These are phyloP conservation scores for Gardenia jasminoides DNA, from an alignment of 257 asterid species.

Conservation along the genomic window DNA sequence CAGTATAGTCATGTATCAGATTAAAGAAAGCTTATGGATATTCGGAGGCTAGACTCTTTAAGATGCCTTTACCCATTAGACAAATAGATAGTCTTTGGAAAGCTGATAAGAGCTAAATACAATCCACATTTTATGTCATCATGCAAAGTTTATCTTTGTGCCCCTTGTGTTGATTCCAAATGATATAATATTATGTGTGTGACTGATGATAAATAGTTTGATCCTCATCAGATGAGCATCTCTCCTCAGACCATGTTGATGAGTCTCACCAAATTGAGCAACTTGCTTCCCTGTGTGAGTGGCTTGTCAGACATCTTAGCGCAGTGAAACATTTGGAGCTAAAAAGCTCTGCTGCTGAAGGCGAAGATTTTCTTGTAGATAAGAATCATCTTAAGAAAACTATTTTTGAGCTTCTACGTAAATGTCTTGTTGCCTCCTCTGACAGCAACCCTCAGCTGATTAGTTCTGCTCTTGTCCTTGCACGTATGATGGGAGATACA, in stretches of 20 bases:
- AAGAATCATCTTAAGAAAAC: constrained; percentile 35
- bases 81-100: background rate
- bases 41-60: background rate
- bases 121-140: background rate
- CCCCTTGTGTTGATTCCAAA: no score
- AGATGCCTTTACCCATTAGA: background rate
- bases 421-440: constrained; percentile 54
- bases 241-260: constrained; percentile 21
- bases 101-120: background rate
- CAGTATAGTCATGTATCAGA: background rate
- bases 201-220: constrained; percentile 5
- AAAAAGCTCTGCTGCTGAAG: constrained; percentile 36
- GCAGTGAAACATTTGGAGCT: constrained; percentile 23
- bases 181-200: background rate
- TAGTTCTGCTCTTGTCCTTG: constrained; percentile 48
- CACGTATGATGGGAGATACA: constrained; percentile 43
- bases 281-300: constrained; percentile 51
- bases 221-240: constrained; percentile 44
- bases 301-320: constrained; percentile 49
- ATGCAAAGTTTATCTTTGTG: background rate
- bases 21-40: background rate
- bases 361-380: constrained; percentile 30
- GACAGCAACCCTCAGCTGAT: constrained; percentile 43
- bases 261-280: constrained; percentile 29
- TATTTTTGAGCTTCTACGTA: constrained; percentile 45